Percentiles rank a stretch among this genome's conserved stretches.
phyloP scores from a whole-genome alignment of 768 basidiomycete species.

The Crepidotus variabilis region DNA sequence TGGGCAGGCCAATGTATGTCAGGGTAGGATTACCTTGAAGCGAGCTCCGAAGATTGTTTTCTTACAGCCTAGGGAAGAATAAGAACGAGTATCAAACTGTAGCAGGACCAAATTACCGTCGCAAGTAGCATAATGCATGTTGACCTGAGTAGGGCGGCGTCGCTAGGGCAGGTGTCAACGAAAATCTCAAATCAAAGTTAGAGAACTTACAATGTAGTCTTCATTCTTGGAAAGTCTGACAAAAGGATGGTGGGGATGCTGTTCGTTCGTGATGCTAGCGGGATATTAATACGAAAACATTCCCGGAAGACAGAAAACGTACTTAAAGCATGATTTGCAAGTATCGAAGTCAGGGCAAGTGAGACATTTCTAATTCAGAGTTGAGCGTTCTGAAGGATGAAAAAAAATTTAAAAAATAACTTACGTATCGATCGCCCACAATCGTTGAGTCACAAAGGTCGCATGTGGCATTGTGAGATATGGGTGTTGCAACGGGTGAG shows the following conservation, averaged over 20 bases:
- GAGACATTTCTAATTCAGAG: conserved; percentile 62
- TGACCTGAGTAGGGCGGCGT: conserved; percentile 16
- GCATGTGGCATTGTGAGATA: conserved; percentile 65
- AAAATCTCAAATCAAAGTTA: neutral
- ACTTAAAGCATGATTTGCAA: conserved; percentile 68
- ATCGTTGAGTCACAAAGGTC: conserved; percentile 76
- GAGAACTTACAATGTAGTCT: conserved; percentile 53
- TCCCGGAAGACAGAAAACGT: conserved; percentile 10
- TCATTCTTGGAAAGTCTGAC: conserved; percentile 51
- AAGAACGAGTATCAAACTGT: neutral
- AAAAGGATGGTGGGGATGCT: conserved; percentile 77
- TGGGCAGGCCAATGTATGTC: conserved; percentile 1
- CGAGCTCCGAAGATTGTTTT: conserved; percentile 56
- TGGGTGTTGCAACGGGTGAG: conserved; percentile 15
- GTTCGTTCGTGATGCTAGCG: conserved; percentile 57
- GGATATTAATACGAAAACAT: neutral
- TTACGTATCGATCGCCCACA: conserved; percentile 67
- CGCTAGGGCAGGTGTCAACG: conserved; percentile 8
- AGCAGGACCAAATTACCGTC: conserved; percentile 34
- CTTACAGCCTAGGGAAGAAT: conserved; percentile 35
- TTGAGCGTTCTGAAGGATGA: neutral
- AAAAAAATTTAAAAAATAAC: conserved; percentile 18
- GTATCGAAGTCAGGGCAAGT: conserved; percentile 84
- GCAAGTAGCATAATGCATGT: conserved; percentile 57
- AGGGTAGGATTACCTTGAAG: conserved; percentile 56